These are phyloP conservation scores for Suhomyces kunorum DNA, from an alignment of 1,139 yeast genomes.

Conservation along the genomic window DNA sequence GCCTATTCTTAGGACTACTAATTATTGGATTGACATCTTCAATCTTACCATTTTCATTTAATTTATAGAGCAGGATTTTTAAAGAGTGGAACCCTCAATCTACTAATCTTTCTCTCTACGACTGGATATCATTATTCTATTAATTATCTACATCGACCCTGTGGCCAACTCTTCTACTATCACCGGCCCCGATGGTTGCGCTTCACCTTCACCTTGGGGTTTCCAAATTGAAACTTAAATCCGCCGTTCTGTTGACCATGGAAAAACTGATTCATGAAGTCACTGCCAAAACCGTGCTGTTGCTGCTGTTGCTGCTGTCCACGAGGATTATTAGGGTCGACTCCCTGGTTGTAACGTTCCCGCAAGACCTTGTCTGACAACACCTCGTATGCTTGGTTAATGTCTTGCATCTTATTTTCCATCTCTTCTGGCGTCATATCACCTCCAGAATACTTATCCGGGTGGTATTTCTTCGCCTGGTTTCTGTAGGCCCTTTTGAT, in stretches of 20 bases:
- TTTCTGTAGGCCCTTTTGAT: constrained; percentile 81
- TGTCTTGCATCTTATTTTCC: constrained; percentile 84
- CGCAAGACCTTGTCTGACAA: constrained; percentile 66
- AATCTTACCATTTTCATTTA: no score
- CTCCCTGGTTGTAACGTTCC: constrained; percentile 65
- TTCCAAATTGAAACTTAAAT: constrained; percentile 9
- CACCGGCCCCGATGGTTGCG: no score
- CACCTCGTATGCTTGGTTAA: constrained; percentile 91
- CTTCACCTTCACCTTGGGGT: constrained; percentile 6
- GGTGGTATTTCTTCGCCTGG: constrained; percentile 81
- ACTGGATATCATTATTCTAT: neutral
- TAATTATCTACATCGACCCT: no score
- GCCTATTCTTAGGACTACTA: no score
- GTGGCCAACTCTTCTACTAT: no score
- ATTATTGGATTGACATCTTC: no score
- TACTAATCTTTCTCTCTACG: neutral
- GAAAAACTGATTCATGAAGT: constrained; percentile 15
- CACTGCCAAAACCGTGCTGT: constrained; percentile 12
- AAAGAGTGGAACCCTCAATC: no score
- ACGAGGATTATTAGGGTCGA: constrained; percentile 54
- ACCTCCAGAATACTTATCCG: constrained; percentile 78
- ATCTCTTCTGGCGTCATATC: constrained; percentile 69
- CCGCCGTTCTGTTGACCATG: constrained; percentile 11
- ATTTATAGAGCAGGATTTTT: no score
- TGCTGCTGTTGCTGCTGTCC: constrained; percentile 12